Evolutionary conservation across 768 basidiomycete genomes (phyloP).

Genomic region (Amanita pseudoporphyria): DNA sequence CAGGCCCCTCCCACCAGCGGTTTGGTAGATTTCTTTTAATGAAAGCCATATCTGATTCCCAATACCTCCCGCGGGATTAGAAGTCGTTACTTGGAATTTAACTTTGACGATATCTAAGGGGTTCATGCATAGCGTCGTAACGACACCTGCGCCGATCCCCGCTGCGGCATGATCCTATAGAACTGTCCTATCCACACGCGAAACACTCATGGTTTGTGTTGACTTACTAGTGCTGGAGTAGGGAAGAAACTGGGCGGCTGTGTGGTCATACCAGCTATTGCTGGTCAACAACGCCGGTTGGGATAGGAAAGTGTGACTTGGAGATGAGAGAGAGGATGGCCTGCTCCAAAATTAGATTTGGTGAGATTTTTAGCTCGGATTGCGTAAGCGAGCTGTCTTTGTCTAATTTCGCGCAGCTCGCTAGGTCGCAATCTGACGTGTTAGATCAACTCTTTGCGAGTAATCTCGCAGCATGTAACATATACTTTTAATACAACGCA

Average conservation of each 20-base stretch:
- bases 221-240: slow-evolving; percentile 36
- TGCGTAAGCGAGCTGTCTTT: too few species aligned
- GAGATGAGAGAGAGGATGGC: too few species aligned
- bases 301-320: too few species aligned
- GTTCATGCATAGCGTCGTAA: slow-evolving; percentile 92
- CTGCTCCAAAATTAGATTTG: background rate
- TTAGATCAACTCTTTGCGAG: background rate
- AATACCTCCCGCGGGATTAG: slow-evolving; percentile 46
- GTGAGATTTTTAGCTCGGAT: too few species aligned
- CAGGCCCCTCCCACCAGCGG: slow-evolving; percentile 75
- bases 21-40: slow-evolving; percentile 59
- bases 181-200: background rate
- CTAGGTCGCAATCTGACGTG: background rate
- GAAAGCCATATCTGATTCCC: slow-evolving; percentile 72
- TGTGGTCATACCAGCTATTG: slow-evolving; percentile 24
- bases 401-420: background rate
- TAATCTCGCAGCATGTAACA: background rate
- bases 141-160: slow-evolving; percentile 87
- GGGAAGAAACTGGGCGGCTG: slow-evolving; percentile 44
- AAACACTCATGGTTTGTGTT: background rate
- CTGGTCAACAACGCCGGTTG: slow-evolving; percentile 11
- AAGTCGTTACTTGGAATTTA: slow-evolving; percentile 82
- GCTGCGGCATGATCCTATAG: slow-evolving; percentile 94
- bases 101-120: slow-evolving; percentile 94
- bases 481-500: too few species aligned